A percentile compares a stretch with the other conserved stretches of the same genome.
Conservation (phyloP, 352 stramenopile species). For the Halophytophthora polymorphica region DNA sequence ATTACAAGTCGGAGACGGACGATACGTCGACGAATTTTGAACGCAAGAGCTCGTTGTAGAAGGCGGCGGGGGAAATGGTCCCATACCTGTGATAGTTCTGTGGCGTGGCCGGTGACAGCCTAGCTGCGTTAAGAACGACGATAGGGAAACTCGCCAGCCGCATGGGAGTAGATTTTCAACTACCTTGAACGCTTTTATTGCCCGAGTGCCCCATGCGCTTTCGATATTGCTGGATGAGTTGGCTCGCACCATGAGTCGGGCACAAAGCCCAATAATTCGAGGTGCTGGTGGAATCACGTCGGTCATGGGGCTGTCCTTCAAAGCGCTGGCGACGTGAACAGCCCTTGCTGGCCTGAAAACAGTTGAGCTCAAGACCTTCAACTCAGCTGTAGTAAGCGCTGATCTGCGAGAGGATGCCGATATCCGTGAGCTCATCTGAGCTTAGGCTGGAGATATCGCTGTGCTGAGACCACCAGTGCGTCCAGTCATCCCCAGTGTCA, state of each 20-base stretch:
- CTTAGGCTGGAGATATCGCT: constrained; percentile 47
- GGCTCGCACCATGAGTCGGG: no score
- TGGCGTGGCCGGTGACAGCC: constrained; percentile 7
- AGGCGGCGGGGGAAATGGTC: constrained; percentile 14
- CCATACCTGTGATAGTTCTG: no score
- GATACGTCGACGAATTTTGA: constrained; percentile 31
- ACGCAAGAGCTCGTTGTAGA: constrained; percentile 53
- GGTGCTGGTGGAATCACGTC: no score
- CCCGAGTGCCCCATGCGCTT: no score
- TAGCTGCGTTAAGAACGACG: no score
- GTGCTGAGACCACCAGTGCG: constrained; percentile 32
- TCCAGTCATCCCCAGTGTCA: constrained; percentile 28
- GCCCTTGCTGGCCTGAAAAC: not conserved
- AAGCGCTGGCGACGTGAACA: no score
- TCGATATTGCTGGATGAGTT: no score
- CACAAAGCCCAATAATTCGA: no score
- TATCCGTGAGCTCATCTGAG: constrained; percentile 56
- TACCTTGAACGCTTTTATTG: no score
- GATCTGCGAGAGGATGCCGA: constrained; percentile 48
- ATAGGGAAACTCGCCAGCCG: no score
- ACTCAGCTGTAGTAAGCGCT: constrained; percentile 28
- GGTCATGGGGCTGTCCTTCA: not conserved
- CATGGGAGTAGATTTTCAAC: no score
- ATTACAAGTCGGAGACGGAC: constrained; percentile 32
- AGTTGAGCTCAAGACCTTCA: constrained; percentile 1